Evolutionary conservation across 2,329 filamentous ascomycete genomes (phyloP), one percentile per base, ranked within the genome.

Genomic region (Shiraia sp.): DNA sequence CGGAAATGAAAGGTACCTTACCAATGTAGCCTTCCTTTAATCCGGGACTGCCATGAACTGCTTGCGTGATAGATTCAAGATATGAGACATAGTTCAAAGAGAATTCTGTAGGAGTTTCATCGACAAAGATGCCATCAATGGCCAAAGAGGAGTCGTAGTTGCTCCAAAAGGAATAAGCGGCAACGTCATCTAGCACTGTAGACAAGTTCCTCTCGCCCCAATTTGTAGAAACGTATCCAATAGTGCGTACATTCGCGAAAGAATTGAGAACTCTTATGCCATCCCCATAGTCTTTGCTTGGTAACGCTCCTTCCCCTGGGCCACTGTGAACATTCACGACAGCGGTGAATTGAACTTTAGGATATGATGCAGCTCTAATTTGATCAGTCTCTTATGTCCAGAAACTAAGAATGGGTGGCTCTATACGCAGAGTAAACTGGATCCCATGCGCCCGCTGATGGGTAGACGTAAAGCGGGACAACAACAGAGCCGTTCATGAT

Each of bases 211-310:
- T 58, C 22, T 26, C 61, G 15, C 63, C 66, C 57, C 79, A 81
- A 26, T 73, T 77, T 40, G 73, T 75, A 32, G 76, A 64, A 57
- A 79, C 76, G 56, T 77, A 78, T 9, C 71, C 75, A 40, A 81
- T 60, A 33, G 77, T 71, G 24, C 72, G 68, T 37, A 75, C 72
- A 61, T 81, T 80, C 45, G 71, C 57, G 49, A 72, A 64, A 14
- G 61, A 55, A 39, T 69, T 66, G 32, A 77, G 64, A 37, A 55
- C 64, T 25, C 66, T 64, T 33, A 75, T 68, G 47, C 72, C 73
- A 26, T 66, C 59, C 19, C 66, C 69, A 53, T 75, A 76, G 52
- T 72, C 71, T 37, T 61, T 62, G 56, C 74, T 72, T 15, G 73
- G 73, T 42, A 75, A 49, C 32, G 66, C 47, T 32, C 61, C 52